Percentiles rank a stretch among this genome's conserved stretches.
Evolutionary conservation across 768 basidiomycete species (phyloP).

Genomic region (Pleurotus eryngii): DNA sequence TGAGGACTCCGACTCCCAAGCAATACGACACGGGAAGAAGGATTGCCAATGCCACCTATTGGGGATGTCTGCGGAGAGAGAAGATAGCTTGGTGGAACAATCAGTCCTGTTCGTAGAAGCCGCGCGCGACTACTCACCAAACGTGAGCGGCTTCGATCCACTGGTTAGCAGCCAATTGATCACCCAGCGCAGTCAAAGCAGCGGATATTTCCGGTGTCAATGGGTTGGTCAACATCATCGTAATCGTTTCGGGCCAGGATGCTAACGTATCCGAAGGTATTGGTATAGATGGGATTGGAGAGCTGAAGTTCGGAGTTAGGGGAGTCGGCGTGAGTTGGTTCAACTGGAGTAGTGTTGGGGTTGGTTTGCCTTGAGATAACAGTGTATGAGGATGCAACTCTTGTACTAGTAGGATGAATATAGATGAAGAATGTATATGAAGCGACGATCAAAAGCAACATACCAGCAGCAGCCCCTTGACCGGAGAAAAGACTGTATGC

Average conservation of each 20-base stretch:
- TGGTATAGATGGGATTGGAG: conserved; percentile 35
- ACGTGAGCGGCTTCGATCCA: conserved; percentile 86
- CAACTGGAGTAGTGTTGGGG: conserved; percentile 35
- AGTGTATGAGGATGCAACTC: conserved; percentile 63
- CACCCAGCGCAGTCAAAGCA: conserved; percentile 81
- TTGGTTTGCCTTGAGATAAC: conserved; percentile 37
- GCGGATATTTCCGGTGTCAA: conserved; percentile 64
- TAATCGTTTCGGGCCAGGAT: conserved; percentile 83
- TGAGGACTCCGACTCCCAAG: conserved; percentile 67
- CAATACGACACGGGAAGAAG: conserved; percentile 65
- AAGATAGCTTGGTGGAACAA: conserved; percentile 59
- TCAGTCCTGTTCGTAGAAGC: conserved; percentile 8
- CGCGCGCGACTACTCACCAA: conserved; percentile 56
- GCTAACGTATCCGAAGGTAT: conserved; percentile 63
- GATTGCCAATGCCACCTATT: conserved; percentile 67
- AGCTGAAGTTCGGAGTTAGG: conserved; percentile 59
- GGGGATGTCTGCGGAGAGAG: conserved; percentile 80
- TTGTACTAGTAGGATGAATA: conserved; percentile 49
- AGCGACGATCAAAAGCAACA: conserved; percentile 17
- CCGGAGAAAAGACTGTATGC: conserved; percentile 85
- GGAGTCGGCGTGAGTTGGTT: conserved; percentile 45
- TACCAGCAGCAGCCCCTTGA: conserved; percentile 75
- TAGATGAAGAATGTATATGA: conserved; percentile 5
- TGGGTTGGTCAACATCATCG: conserved; percentile 79
- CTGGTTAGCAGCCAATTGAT: conserved; percentile 68